phyloP scores from a whole-genome alignment of 306 rosid genomes.

The Vigna reflexopilosa region DNA sequence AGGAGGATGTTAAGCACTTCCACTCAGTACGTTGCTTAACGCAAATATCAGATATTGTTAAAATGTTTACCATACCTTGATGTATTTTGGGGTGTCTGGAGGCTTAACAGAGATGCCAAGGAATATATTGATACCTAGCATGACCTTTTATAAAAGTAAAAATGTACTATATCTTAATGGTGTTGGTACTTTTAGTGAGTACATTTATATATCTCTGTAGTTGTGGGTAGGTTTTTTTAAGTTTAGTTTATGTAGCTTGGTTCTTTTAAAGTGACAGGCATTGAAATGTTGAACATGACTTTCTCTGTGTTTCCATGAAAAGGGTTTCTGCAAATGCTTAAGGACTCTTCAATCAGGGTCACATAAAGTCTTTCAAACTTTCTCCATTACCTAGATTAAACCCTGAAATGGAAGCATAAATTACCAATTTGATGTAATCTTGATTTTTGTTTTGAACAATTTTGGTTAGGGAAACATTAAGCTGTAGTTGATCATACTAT shows the following conservation, averaged over 20 bases:
- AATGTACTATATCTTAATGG: neutral
- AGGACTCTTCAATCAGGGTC: constrained; percentile 19
- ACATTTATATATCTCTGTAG: constrained; percentile 5
- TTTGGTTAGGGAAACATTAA: neutral
- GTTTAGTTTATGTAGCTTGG: neutral
- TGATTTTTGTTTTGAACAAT: neutral
- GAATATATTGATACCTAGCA: too few species aligned
- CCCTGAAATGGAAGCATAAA: neutral
- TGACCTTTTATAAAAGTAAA: too few species aligned
- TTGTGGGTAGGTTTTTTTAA: neutral
- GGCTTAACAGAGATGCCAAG: too few species aligned
- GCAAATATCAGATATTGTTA: constrained; percentile 24
- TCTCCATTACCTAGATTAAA: neutral
- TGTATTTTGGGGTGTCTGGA: neutral
- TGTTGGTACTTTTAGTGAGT: constrained; percentile 24
- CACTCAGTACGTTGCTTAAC: constrained; percentile 67
- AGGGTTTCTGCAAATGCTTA: neutral
- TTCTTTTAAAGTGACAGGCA: constrained; percentile 17
- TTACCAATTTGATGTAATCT: neutral
- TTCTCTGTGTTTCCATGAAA: neutral
- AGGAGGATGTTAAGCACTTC: constrained; percentile 96
- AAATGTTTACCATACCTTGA: neutral
- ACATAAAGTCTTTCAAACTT: neutral
- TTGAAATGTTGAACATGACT: constrained; percentile 7
- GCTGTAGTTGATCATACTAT: neutral